A percentile compares a stretch with the other conserved stretches of the same genome.
Evolutionary conservation across 306 rosid genomes (phyloP).

Genomic region (Sophora flavescens): DNA sequence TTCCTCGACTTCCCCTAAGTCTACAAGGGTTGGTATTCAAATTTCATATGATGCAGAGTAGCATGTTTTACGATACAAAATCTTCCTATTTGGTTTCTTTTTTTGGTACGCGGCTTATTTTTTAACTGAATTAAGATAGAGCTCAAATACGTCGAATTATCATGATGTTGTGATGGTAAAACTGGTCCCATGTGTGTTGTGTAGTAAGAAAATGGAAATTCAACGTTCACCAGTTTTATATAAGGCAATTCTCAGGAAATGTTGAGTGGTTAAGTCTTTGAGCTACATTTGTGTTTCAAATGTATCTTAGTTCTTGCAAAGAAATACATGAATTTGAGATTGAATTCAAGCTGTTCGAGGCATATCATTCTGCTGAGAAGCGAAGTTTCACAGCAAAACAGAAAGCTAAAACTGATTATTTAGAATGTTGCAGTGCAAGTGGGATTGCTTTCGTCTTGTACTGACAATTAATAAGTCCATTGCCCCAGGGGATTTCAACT

Average conservation of each 20-base stretch:
- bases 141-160: constrained; percentile 25
- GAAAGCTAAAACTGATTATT: constrained; percentile 21
- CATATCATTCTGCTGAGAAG: constrained; percentile 26
- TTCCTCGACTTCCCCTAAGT: constrained; percentile 8
- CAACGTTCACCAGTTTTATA: constrained; percentile 20
- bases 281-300: constrained; percentile 19
- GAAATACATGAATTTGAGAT: constrained; percentile 17
- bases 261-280: not conserved
- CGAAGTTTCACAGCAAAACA: constrained; percentile 9
- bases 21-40: constrained; percentile 1
- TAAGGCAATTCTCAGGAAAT: not conserved
- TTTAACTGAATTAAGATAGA: constrained; percentile 20
- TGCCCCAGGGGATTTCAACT: constrained; percentile 16
- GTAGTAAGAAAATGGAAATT: not conserved
- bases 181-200: not conserved
- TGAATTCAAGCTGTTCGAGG: constrained; percentile 26
- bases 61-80: constrained; percentile 22
- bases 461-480: constrained; percentile 27
- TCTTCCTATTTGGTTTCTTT: not conserved
- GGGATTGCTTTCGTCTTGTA: not conserved
- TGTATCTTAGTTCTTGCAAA: not conserved
- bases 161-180: not conserved
- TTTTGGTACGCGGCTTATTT: constrained; percentile 4
- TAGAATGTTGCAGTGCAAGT: constrained; percentile 18
- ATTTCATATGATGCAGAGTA: not conserved